A percentile compares a stretch with the other conserved stretches of the same genome.
Conservation (phyloP, 2,329 filamentous ascomycete genomes). For the Pseudopyricularia cyperi region DNA sequence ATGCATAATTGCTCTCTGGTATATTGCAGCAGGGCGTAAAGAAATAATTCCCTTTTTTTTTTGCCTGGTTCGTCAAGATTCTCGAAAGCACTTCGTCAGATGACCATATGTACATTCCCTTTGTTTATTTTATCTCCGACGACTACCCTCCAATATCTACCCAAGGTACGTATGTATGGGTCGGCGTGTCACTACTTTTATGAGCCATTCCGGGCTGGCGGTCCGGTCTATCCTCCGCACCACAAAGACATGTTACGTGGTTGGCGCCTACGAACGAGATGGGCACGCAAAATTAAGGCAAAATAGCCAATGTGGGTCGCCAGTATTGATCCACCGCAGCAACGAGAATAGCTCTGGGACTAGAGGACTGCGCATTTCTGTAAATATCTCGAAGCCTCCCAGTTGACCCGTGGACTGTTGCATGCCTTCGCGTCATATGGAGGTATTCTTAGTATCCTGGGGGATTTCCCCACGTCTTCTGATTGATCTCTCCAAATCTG, state of each 20-base stretch:
- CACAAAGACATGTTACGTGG: neutral
- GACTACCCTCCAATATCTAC: no score
- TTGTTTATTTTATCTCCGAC: neutral
- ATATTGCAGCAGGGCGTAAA: no score
- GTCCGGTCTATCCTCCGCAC: constrained; percentile 4
- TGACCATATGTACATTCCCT: neutral
- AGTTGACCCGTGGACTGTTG: no score
- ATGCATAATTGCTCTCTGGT: no score
- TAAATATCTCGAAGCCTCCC: no score
- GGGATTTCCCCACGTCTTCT: no score
- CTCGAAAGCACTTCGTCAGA: neutral
- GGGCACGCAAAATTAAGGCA: neutral
- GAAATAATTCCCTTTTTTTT: no score
- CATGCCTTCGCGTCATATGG: no score
- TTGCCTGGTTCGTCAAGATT: neutral
- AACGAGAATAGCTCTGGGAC: no score
- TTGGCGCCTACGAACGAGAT: neutral
- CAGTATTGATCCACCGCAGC: no score
- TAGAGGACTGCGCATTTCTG: no score
- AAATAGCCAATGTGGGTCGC: neutral
- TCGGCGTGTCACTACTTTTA: constrained; percentile 1
- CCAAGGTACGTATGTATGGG: neutral
- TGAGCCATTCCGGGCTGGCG: constrained; percentile 3
- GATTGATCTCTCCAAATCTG: neutral
- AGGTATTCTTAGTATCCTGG: no score